phyloP scores from a whole-genome alignment of 139 green algal species.

The Micractinium conductrix region DNA sequence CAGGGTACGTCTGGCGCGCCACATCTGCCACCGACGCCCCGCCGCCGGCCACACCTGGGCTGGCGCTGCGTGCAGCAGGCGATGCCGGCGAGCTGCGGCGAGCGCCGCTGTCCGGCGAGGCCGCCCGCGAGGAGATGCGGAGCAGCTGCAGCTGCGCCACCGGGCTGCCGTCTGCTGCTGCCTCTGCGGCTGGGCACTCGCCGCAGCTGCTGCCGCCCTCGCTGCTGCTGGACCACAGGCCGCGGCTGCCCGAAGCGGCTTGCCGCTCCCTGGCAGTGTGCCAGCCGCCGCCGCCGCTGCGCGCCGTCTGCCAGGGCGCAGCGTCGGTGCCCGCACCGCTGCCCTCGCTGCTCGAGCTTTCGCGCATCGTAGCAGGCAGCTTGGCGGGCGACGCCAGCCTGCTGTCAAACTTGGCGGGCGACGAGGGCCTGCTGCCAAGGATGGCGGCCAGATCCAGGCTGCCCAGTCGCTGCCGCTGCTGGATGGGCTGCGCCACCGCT shows the following conservation, averaged over 20 bases:
- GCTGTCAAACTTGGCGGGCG: background rate
- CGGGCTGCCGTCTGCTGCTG: background rate
- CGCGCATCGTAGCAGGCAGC: no score
- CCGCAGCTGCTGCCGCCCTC: background rate
- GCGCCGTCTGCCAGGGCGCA: background rate
- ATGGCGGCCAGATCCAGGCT: slow-evolving; percentile 18
- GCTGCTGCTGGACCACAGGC: slow-evolving; percentile 1
- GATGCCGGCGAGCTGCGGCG: background rate
- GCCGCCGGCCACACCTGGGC: no score
- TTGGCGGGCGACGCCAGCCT: no score
- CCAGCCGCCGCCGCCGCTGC: background rate
- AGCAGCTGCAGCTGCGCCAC: slow-evolving; percentile 6
- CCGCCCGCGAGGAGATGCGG: background rate
- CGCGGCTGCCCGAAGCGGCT: background rate
- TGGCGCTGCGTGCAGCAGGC: no score
- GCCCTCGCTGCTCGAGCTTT: background rate
- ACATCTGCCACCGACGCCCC: slow-evolving; percentile 8
- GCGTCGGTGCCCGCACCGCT: background rate
- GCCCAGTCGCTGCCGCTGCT: background rate
- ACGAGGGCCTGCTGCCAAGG: slow-evolving; percentile 9
- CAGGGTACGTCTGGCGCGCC: background rate
- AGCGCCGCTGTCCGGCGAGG: no score
- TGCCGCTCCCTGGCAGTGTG: background rate
- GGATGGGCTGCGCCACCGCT: background rate
- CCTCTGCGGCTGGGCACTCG: background rate